phyloP scores from a whole-genome alignment of 495 filamentous ascomycete genomes.

The Clavariopsis aquatica region DNA sequence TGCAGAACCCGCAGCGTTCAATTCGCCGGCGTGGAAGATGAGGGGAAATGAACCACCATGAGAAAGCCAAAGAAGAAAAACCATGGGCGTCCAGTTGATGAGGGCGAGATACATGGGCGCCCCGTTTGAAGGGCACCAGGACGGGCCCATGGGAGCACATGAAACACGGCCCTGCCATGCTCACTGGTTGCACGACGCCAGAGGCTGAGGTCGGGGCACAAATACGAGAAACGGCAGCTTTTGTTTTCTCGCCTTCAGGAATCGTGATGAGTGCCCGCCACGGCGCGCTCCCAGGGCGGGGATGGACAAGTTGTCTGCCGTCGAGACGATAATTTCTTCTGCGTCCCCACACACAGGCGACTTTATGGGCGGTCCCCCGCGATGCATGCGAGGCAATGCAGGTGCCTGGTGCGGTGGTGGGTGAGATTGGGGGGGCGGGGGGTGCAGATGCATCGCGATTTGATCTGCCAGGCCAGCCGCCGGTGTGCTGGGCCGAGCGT shows the following conservation, averaged over 20 bases:
- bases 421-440: not conserved
- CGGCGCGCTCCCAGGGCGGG: no score
- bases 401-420: not conserved
- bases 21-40: not conserved
- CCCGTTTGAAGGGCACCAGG: not conserved
- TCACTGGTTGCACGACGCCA: constrained; percentile 7
- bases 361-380: no score
- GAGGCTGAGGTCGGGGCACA: not conserved
- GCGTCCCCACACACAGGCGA: no score
- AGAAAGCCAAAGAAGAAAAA: not conserved
- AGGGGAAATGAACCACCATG: not conserved
- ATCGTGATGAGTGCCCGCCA: no score
- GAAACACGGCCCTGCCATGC: constrained; percentile 7
- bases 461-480: constrained; percentile 5
- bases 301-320: no score
- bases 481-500: not conserved
- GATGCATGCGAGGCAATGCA: not conserved
- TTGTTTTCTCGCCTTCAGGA: not conserved
- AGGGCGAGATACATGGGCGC: not conserved
- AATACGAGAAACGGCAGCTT: not conserved
- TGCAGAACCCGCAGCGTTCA: no score
- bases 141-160: not conserved
- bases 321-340: no score
- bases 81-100: not conserved
- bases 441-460: constrained; percentile 3